Percentiles rank a stretch among this genome's conserved stretches.
These are phyloP conservation scores for Wickerhamiella lipophila DNA, from an alignment of 805 yeast species.

Conservation along the genomic window DNA sequence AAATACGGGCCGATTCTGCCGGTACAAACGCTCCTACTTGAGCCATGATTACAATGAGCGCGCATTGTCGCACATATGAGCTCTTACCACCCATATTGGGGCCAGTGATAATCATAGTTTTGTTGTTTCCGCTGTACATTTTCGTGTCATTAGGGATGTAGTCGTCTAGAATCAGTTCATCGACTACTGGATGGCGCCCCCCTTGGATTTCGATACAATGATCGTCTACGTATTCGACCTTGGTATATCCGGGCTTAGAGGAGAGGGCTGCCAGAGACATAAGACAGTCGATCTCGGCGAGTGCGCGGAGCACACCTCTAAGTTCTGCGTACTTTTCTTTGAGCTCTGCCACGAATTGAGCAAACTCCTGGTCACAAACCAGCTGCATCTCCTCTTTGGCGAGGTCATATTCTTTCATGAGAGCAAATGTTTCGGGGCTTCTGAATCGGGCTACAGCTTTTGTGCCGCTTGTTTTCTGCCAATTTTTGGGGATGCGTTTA, in stretches of 20 bases:
- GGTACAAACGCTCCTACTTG: constrained; percentile 72
- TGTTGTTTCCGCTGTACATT: constrained; percentile 36
- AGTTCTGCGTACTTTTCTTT: constrained; percentile 28
- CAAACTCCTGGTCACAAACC: constrained; percentile 38
- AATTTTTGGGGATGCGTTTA: constrained; percentile 50
- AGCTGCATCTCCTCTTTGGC: constrained; percentile 42
- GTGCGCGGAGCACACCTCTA: constrained; percentile 33
- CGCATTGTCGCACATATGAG: constrained; percentile 64
- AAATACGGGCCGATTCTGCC: constrained; percentile 45
- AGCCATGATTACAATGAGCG: constrained; percentile 55
- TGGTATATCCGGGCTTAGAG: constrained; percentile 33
- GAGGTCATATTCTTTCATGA: constrained; percentile 46
- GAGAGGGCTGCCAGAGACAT: constrained; percentile 54
- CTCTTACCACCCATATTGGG: constrained; percentile 88
- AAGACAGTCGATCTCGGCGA: constrained; percentile 54
- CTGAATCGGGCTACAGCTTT: constrained; percentile 57
- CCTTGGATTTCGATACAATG: constrained; percentile 39
- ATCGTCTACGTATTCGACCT: constrained; percentile 38
- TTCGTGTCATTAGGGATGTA: constrained; percentile 58
- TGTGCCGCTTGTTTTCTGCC: constrained; percentile 69
- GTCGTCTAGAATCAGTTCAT: constrained; percentile 31
- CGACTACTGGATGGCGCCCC: constrained; percentile 59
- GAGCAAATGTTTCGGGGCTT: constrained; percentile 42
- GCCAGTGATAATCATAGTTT: constrained; percentile 61
- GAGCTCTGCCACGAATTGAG: constrained; percentile 30